Conservation (phyloP, 2,329 filamentous ascomycete species). For the Pezizomycotina sp. region DNA sequence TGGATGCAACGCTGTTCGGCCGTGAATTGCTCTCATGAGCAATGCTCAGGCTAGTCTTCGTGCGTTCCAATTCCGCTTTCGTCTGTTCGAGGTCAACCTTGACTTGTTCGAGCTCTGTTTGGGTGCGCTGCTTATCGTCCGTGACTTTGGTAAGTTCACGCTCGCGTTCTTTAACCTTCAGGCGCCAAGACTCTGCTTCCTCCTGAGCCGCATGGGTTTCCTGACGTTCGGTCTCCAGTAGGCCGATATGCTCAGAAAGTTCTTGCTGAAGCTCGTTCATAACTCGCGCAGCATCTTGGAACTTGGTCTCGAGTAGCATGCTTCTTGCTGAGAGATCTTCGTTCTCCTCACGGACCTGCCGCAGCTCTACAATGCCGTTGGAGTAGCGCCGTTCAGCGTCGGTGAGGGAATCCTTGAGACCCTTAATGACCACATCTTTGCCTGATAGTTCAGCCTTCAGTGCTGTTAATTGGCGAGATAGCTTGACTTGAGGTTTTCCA, state of each 20-base stretch:
- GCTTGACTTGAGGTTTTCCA: constrained; percentile 79
- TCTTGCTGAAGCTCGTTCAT: constrained; percentile 37
- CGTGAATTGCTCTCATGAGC: constrained; percentile 23
- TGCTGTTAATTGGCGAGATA: constrained; percentile 87
- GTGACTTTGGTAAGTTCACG: constrained; percentile 18
- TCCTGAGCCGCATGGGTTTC: constrained; percentile 15
- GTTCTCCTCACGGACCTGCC: constrained; percentile 29
- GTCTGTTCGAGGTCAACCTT: constrained; percentile 16
- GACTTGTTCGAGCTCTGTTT: constrained; percentile 13
- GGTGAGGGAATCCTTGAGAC: constrained; percentile 68
- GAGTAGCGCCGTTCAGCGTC: constrained; percentile 74
- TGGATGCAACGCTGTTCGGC: constrained; percentile 5
- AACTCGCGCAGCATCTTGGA: constrained; percentile 41
- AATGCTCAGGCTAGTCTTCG: constrained; percentile 24
- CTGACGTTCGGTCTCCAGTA: constrained; percentile 7
- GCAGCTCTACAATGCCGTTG: constrained; percentile 45
- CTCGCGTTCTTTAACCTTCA: constrained; percentile 19
- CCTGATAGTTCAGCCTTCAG: constrained; percentile 80
- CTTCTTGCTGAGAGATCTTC: constrained; percentile 38
- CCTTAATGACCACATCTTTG: constrained; percentile 79
- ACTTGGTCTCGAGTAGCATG: constrained; percentile 57
- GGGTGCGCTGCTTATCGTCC: constrained; percentile 11
- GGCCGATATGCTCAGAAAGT: constrained; percentile 10
- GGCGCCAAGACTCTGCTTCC: constrained; percentile 18
- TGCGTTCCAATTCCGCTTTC: constrained; percentile 3